Evolutionary conservation across 768 basidiomycete species (phyloP), one percentile per base, ranked within the genome.

Genomic region (Roridomyces roridus): DNA sequence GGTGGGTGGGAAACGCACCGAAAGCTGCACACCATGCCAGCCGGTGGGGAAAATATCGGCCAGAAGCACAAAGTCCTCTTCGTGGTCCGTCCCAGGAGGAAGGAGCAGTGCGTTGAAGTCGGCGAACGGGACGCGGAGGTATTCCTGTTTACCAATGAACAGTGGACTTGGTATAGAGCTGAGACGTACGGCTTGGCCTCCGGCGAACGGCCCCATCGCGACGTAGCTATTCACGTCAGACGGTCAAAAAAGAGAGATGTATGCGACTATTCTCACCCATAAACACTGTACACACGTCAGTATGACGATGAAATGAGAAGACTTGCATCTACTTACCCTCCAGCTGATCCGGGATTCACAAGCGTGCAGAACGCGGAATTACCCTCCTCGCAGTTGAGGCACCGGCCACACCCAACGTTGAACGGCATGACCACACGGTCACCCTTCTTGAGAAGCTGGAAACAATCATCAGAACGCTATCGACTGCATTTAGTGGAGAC

Each of bases 371-470:
- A 85, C 0, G 81, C 83, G 6, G 83, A 81, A 34, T 59, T 75
- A 11, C 79, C 76, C 62, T 79, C 78, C 48, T 84, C 82, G 58
- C 84, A 85, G 60, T 85, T 85, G 55, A 74, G 59, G 73, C 83
- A 85, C 18, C 81, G 79, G 12, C 84, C 83, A 59, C 83, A 84
- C 0, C 80, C 82, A 25, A 85, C 83, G 54, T 84, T 84, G 72
- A 84, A 84, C 1, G 82, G 84, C 76, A 84, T 80, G 21, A 85
- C 82, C n/a, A 85, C 82, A 26, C 84, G 77, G 61, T 85, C 84
- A 12, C 83, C 84, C 56, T 79, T 78, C 69, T 83, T 80, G 36
- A 85, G 64, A 9, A 81, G 71, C n/a, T n/a, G n/a, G n/a, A n/a
- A n/a, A n/a, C n/a, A n/a, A n/a, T n/a, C n/a, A n/a, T n/a, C n/a